Evolutionary conservation across 148 eudicot genomes (phyloP), one percentile per base, ranked within the genome.

Genomic region (Cornus suecica): DNA sequence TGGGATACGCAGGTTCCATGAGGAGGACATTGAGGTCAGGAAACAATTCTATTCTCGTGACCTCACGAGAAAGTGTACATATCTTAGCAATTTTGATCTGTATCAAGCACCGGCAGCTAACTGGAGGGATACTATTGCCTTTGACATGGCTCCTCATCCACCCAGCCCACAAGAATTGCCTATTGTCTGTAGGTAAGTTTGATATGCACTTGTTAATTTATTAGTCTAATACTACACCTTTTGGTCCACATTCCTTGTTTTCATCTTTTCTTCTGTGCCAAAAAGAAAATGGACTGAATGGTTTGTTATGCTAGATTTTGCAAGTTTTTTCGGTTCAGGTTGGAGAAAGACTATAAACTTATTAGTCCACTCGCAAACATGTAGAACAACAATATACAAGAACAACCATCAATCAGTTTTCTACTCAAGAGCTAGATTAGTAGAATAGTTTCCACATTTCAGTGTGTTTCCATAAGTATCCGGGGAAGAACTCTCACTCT

Each of bases 101-200:
- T 75, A 60, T 45, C 25, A 70, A 27, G 73, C 71, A 20, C 71
- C 80, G 4, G 76, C 62, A 3, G 81, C 83, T 1, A 82, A 74
- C 32, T 88, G 87, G 91, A 82, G 82, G 73, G 87, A 86, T 52
- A 80, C 77, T 22, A 25, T 86, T 30, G 61, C 27, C 15, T 72
- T 66, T 51, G 29, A 62, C 20, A 68, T 75, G 72, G 77, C 77
- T 63, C 82, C 85, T 15, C 51, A 62, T 54, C 77, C 80, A 28
- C 81, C 85, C 25, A 25, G 74, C 31, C 81, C 83, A 11, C 71
- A 82, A 54, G 80, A 79, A 5, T 6, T 87, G 41, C 88, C 92
- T 10, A 51, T 68, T 26, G 70, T 74, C 11, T 83, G 82, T 84
- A 83, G 87, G 88, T 85, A 78, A 22, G 20, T 0, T 10, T 51